Evolutionary conservation across 352 stramenopile genomes (phyloP).

Genomic region (Globisporangium sylvaticum): DNA sequence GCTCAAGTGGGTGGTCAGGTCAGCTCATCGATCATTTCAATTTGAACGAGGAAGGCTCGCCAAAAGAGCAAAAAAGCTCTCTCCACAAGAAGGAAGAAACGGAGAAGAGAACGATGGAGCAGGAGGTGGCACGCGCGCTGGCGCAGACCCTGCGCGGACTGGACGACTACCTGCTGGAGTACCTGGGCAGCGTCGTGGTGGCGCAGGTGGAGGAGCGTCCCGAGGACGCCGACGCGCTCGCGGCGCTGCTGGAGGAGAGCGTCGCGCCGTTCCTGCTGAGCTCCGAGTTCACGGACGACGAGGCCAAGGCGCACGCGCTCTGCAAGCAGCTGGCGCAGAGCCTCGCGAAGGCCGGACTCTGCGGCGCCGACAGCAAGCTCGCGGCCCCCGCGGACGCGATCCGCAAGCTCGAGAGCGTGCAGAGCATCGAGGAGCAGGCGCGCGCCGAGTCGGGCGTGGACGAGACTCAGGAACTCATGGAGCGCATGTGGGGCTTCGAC

Average conservation of each 20-base stretch:
- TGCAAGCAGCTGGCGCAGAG: conserved; percentile 40
- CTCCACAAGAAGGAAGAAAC: not conserved
- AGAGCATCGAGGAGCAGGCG: conserved; percentile 74
- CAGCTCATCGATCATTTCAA: not conserved
- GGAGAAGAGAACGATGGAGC: conserved; percentile 33
- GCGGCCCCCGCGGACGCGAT: conserved; percentile 23
- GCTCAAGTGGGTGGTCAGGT: not conserved
- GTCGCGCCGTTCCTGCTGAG: conserved; percentile 74
- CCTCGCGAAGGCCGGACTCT: conserved; percentile 25
- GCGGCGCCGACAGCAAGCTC: conserved; percentile 19
- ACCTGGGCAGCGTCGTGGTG: conserved; percentile 54
- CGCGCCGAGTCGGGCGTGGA: conserved; percentile 38
- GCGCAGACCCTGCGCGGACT: conserved; percentile 45
- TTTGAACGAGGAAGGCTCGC: no score
- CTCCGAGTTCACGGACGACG: conserved; percentile 42
- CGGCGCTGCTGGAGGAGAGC: conserved; percentile 41
- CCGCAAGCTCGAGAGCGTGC: conserved; percentile 52
- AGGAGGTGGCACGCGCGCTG: conserved; percentile 43
- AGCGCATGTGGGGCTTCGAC: conserved; percentile 86
- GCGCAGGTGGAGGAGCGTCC: conserved; percentile 44
- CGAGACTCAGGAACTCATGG: conserved; percentile 66
- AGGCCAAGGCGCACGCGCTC: conserved; percentile 30
- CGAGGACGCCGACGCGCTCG: conserved; percentile 30
- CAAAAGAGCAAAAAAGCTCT: conserved; percentile 1
- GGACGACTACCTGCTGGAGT: conserved; percentile 71